phyloP scores from a whole-genome alignment of 331 rosid species.

The Rhamnella rubrinervis region DNA sequence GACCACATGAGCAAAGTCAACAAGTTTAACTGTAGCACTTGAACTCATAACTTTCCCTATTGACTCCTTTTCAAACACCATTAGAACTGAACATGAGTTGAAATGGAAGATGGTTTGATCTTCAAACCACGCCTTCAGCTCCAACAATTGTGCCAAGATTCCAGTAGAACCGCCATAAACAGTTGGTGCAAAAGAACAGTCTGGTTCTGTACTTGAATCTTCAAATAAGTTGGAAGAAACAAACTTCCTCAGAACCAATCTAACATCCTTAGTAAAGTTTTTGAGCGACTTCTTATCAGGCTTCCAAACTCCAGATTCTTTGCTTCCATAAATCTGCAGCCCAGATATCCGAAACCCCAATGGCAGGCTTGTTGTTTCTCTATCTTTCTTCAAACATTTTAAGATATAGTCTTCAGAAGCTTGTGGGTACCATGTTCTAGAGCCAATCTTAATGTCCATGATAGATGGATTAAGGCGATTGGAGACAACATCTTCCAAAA shows the following conservation, averaged over 20 bases:
- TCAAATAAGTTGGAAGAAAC: constrained; percentile 49
- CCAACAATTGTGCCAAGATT: constrained; percentile 54
- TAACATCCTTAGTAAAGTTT: constrained; percentile 27
- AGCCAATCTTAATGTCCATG: constrained; percentile 71
- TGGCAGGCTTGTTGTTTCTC: constrained; percentile 35
- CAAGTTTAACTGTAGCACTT: constrained; percentile 51
- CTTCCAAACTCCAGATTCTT: constrained; percentile 53
- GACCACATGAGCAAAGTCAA: constrained; percentile 78
- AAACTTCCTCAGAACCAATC: constrained; percentile 48
- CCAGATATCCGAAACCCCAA: constrained; percentile 84
- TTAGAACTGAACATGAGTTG: constrained; percentile 62
- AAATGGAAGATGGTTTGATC: constrained; percentile 76
- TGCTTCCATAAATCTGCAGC: constrained; percentile 35
- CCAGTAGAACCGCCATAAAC: constrained; percentile 56
- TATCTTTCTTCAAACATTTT: constrained; percentile 54
- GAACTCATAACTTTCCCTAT: constrained; percentile 27
- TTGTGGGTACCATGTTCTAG: constrained; percentile 74
- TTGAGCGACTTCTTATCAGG: constrained; percentile 38
- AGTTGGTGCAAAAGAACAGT: constrained; percentile 40
- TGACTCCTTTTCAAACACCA: constrained; percentile 55
- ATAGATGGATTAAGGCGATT: constrained; percentile 42
- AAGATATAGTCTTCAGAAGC: constrained; percentile 60
- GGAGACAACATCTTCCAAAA: constrained; percentile 47
- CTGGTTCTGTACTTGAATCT: constrained; percentile 37
- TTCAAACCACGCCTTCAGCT: constrained; percentile 85